A percentile compares a stretch with the other conserved stretches of the same genome.
Conservation (phyloP, 2,329 filamentous ascomycete genomes). For the Fusarium foetens region DNA sequence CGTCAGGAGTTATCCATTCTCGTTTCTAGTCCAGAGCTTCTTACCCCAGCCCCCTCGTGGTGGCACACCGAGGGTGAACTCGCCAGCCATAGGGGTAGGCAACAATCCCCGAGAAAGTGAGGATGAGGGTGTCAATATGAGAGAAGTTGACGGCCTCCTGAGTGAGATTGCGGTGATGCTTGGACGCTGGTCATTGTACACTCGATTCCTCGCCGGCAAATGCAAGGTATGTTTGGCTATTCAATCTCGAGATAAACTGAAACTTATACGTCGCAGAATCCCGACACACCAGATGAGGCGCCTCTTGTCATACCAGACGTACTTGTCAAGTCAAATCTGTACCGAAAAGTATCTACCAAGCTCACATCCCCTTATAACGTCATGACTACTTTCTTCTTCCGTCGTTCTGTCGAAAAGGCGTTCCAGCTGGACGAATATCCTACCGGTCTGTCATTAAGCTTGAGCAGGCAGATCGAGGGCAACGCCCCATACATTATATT, state of each 20-base stretch:
- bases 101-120: conserved; percentile 73
- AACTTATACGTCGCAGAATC: conserved; percentile 55
- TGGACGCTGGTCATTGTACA: conserved; percentile 91
- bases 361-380: conserved; percentile 85
- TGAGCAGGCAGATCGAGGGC: conserved; percentile 75
- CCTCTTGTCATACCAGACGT: conserved; percentile 76
- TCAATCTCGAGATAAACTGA: neutral
- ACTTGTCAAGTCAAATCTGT: conserved; percentile 80
- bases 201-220: conserved; percentile 87
- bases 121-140: conserved; percentile 96
- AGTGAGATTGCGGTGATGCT: conserved; percentile 94
- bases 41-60: conserved; percentile 74
- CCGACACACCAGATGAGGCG: conserved; percentile 61
- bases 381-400: conserved; percentile 97
- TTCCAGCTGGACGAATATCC: conserved; percentile 96
- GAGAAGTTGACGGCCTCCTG: conserved; percentile 87
- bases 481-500: conserved; percentile 93
- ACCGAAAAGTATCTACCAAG: conserved; percentile 79
- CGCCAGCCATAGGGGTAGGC: conserved; percentile 73
- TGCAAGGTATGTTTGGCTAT: conserved; percentile 70
- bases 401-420: conserved; percentile 94
- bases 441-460: conserved; percentile 78
- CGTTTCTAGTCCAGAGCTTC: conserved; percentile 95
- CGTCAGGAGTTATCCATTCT: conserved; percentile 97
- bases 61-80: conserved; percentile 76